Evolutionary conservation across 2,329 filamentous ascomycete species (phyloP), one percentile per base, ranked within the genome.

Genomic region (Didymella sp.): DNA sequence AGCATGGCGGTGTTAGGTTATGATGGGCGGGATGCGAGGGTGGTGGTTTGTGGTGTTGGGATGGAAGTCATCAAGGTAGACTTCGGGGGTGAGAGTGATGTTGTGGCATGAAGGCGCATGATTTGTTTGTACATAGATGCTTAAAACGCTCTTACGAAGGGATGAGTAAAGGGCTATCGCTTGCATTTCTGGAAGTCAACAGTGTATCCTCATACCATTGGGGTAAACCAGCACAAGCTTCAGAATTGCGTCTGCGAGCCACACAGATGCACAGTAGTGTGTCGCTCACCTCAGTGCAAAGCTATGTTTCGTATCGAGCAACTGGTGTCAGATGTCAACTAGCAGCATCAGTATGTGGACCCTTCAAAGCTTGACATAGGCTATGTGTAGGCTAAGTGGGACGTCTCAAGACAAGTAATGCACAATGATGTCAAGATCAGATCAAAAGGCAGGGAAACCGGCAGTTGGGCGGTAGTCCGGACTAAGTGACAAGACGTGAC

Each of bases 1-100:
- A 78, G 79, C 25, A 71, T 86, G 68, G 79, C 78, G n/a, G 60
- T 80, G 2, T 65, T 80, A n/a, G 60, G 61, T 2, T 13, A n/a
- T 6, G 17, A 8, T 12, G 60, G 49, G 6, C 44, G 35, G 4
- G 47, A 30, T 0, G 60, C 64, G 30, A 66, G 51, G 50, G 61
- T 75, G 5, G 35, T 75, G 50, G 48, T 75, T 2, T 74, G 72
- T 40, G 73, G 73, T 17, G 71, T 75, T 19, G 73, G 73, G 1
- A 73, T 75, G 73, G 71, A 75, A 37, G 59, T 73, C 35, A 21
- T 38, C 4, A 6, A 19, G 3, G 19, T 38, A 11, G 35, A 38
- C 17, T 37, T 13, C n/a, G n/a, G 4, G 15, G 25, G 25, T 27
- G 25, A 27, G 25, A 27, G 25, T 27, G 5, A 27, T 9, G 9